A percentile compares a stretch with the other conserved stretches of the same genome.
Evolutionary conservation across 805 yeast species (phyloP).

Genomic region (Saccharomycopsis lassenensis): DNA sequence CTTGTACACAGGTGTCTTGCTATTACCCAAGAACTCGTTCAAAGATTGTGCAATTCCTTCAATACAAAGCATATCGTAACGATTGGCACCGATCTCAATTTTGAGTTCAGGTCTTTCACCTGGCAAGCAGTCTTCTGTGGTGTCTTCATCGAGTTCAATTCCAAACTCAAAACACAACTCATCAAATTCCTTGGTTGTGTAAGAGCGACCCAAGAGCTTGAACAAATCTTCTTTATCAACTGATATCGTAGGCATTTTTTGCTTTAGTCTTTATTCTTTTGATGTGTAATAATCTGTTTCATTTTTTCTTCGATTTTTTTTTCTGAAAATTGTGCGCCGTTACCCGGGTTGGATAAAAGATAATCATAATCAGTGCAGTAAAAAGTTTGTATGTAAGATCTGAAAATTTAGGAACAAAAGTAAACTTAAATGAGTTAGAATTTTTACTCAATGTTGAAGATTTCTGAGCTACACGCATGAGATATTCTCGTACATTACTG

Average conservation of each 20-base stretch:
- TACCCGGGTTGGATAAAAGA: too few relatives aligned
- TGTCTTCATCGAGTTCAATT: slow-evolving; percentile 94
- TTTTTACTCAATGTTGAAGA: slow-evolving; percentile 1
- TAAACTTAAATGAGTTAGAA: neutral
- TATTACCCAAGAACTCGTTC: slow-evolving; percentile 75
- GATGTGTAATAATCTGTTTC: too few relatives aligned
- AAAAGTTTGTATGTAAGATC: neutral
- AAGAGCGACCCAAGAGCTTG: slow-evolving; percentile 56
- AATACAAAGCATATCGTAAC: slow-evolving; percentile 95
- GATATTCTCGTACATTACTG: too few relatives aligned
- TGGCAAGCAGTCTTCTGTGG: slow-evolving; percentile 63
- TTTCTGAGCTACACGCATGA: too few relatives aligned
- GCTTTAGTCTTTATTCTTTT: neutral
- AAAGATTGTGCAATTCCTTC: slow-evolving; percentile 96
- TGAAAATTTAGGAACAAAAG: neutral
- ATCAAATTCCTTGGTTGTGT: slow-evolving; percentile 86
- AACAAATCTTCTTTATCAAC: slow-evolving; percentile 92
- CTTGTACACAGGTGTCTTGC: slow-evolving; percentile 53
- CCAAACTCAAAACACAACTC: slow-evolving; percentile 97
- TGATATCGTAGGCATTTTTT: slow-evolving; percentile 88
- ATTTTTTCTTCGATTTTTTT: too few relatives aligned
- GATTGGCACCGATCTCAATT: slow-evolving; percentile 95
- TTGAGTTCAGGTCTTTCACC: slow-evolving; percentile 93
- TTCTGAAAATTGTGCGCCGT: too few relatives aligned
- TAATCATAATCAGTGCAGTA: too few relatives aligned